phyloP scores from a whole-genome alignment of 2,329 filamentous ascomycete species.

The Zasmidium angulare region DNA sequence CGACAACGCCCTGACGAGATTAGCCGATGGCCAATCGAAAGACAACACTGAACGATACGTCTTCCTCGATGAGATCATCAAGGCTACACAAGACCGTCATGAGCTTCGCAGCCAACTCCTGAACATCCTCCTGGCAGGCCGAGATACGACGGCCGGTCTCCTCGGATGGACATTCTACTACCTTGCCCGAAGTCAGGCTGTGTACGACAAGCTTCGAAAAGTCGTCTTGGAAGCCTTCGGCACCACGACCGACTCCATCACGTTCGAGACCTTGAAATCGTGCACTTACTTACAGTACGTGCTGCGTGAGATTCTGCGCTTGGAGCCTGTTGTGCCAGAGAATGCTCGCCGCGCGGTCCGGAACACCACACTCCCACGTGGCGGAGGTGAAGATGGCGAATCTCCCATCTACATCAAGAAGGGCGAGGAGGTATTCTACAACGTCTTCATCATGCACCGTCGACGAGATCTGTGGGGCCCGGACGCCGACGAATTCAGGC shows the following conservation, averaged over 20 bases:
- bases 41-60: constrained; percentile 40
- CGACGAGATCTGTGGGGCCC: constrained; percentile 52
- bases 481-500: constrained; percentile 43
- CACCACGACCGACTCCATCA: constrained; percentile 1
- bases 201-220: constrained; percentile 28
- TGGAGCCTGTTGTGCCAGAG: constrained; percentile 77
- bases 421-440: constrained; percentile 66
- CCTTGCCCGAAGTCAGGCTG: constrained; percentile 30
- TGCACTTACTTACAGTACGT: constrained; percentile 52
- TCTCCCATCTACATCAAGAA: constrained; percentile 66
- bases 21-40: constrained; percentile 28
- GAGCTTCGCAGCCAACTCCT: constrained; percentile 51
- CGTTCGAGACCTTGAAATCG: constrained; percentile 35
- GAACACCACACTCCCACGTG: constrained; percentile 74
- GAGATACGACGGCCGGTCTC: constrained; percentile 54
- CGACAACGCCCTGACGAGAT: constrained; percentile 41
- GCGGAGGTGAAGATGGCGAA: constrained; percentile 51
- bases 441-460: constrained; percentile 70
- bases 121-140: constrained; percentile 53
- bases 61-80: constrained; percentile 51
- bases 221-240: constrained; percentile 38
- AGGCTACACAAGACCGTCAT: constrained; percentile 47
- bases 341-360: constrained; percentile 71
- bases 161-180: constrained; percentile 49
- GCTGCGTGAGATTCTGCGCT: constrained; percentile 73